Evolutionary conservation across 805 yeast genomes (phyloP), one percentile per base, ranked within the genome.

Genomic region (Zygotorulaspora florentina): DNA sequence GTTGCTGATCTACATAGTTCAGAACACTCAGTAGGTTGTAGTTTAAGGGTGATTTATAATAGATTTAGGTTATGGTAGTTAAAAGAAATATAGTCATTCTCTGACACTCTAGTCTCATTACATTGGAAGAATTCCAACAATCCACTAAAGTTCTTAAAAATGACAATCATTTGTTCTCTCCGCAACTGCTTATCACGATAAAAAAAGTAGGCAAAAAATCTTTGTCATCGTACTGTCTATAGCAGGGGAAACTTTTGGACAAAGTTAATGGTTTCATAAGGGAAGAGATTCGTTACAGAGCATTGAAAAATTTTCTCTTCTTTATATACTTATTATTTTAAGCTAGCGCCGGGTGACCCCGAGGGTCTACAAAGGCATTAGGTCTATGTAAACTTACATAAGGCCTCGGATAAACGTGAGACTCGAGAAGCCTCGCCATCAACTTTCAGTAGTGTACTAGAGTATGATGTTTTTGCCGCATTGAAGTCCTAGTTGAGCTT

Each of bases 241-340:
- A 66, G 81, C 73, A 80, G 76, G 71, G 83, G 84, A 76, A 63
- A 73, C 68, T 75, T 77, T 78, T 76, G 83, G 83, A 80, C 82
- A 79, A 78, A 79, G 83, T 77, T 62, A 51, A 41, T 39, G 26
- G 43, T 47, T 55, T 37, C 42, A 27, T 40, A 34, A 39, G 15
- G 9, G 28, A 41, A 36, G 39, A 40, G 27, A 37, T 6, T 31
- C 33, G 40, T 28, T 12, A n/a, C 8, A 30, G 9, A n/a, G 27
- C 11, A 8, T 12, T 36, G 29, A 36, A 42, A 36, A 36, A 28
- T 36, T 42, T 42, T 37, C 28, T 28, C 16, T 27, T 13, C 7
- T 9, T 33, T 33, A 33, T 33, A 33, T 33, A 33, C 20, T 9
- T 33, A n/a, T 33, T 33, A n/a, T 13, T 13, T 33, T 13, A 4